These are phyloP conservation scores for Fusarium sp. DNA, from an alignment of 2,329 filamentous ascomycete genomes.

Conservation along the genomic window DNA sequence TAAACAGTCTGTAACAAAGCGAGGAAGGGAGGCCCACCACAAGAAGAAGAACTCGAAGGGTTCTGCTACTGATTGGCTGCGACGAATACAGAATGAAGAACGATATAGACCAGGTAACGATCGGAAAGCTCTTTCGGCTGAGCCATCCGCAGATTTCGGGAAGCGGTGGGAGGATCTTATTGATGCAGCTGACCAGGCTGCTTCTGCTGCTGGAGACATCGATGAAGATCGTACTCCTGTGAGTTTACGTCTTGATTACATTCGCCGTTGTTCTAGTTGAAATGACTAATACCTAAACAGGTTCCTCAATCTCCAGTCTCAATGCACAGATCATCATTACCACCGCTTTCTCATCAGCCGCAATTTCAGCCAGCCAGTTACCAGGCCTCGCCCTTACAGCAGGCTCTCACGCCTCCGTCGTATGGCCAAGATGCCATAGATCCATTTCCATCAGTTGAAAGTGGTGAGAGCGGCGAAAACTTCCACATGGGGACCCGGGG, in stretches of 20 bases:
- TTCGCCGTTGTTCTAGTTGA: neutral
- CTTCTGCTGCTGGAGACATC: constrained; percentile 90
- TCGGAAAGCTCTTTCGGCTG: constrained; percentile 87
- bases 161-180: constrained; percentile 98
- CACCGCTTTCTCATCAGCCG: constrained; percentile 70
- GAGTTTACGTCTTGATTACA: constrained; percentile 40
- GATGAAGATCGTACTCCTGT: constrained; percentile 93
- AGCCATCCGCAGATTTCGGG: constrained; percentile 84
- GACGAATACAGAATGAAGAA: constrained; percentile 70
- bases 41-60: constrained; percentile 81
- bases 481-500: constrained; percentile 78
- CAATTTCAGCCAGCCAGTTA: constrained; percentile 76
- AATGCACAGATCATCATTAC: constrained; percentile 72
- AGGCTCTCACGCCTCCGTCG: constrained; percentile 86
- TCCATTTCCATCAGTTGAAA: constrained; percentile 90
- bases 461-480: constrained; percentile 78
- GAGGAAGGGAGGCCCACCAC: constrained; percentile 80
- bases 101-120: constrained; percentile 76
- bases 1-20: constrained; percentile 88
- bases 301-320: constrained; percentile 75
- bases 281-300: constrained; percentile 56
- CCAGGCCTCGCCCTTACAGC: constrained; percentile 90
- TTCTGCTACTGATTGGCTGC: constrained; percentile 76
- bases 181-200: constrained; percentile 79
- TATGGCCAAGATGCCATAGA: constrained; percentile 77